These are phyloP conservation scores for Prinsepia uniflora DNA, from an alignment of 306 rosid genomes.

Conservation along the genomic window DNA sequence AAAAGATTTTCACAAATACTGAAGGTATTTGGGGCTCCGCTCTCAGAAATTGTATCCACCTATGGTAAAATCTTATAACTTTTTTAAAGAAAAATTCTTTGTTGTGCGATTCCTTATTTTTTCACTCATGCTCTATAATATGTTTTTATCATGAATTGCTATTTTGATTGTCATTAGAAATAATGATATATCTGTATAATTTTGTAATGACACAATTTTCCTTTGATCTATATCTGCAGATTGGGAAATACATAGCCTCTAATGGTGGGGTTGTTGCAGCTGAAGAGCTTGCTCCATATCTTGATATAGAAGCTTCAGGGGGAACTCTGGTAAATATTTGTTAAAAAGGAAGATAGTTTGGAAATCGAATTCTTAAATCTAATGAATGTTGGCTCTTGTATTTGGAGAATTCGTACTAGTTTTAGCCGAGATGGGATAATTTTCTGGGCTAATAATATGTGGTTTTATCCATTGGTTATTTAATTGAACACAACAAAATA, in stretches of 20 bases:
- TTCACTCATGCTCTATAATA: not conserved
- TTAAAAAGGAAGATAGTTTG: too few species aligned
- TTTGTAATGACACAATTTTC: not conserved
- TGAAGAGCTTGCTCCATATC: conserved; percentile 96
- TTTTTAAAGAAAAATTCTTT: not conserved
- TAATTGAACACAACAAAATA: too few species aligned
- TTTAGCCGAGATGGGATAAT: conserved; percentile 1
- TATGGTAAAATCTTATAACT: not conserved
- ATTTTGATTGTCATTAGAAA: not conserved
- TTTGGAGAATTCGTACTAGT: not conserved
- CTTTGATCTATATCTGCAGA: conserved; percentile 46
- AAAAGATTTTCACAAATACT: conserved; percentile 5
- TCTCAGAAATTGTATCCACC: not conserved
- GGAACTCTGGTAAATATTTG: conserved; percentile 50
- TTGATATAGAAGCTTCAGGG: conserved; percentile 57
- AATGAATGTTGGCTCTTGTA: not conserved
- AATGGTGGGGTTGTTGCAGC: conserved; percentile 97
- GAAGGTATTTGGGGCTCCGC: not conserved
- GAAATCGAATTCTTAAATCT: too few species aligned
- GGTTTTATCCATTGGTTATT: too few species aligned
- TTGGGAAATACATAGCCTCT: conserved; percentile 88
- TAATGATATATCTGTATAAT: not conserved
- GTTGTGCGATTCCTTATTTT: not conserved
- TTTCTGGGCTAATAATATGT: not conserved
- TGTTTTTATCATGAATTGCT: not conserved